A percentile compares a stretch with the other conserved stretches of the same genome.
Evolutionary conservation across 441 rosid genomes (phyloP).

Genomic region (Erodium texanum): DNA sequence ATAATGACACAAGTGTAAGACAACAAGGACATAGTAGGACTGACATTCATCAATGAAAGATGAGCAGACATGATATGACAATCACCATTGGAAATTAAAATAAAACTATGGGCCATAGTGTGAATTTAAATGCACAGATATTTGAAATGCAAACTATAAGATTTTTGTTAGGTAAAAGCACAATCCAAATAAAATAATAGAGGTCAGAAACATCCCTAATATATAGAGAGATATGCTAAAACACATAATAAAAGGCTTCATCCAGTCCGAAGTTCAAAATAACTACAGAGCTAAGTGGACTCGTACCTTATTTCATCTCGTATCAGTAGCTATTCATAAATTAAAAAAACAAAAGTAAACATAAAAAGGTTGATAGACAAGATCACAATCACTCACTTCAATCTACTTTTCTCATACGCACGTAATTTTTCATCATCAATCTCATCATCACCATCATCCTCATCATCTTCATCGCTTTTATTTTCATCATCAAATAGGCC

Average conservation of each 20-base stretch:
- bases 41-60: not conserved
- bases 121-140: not conserved
- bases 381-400: conserved; percentile 31
- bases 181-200: not conserved
- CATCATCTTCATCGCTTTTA: conserved; percentile 19
- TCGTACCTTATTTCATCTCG: not conserved
- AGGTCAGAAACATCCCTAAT: not conserved
- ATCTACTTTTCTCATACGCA: conserved; percentile 49
- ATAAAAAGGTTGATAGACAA: not conserved
- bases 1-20: conserved; percentile 2
- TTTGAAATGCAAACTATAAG: not conserved
- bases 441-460: conserved; percentile 22
- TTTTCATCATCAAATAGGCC: conserved; percentile 52
- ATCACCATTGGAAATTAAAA: not conserved
- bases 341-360: not conserved
- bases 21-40: not conserved
- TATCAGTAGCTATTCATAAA: not conserved
- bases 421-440: conserved; percentile 43
- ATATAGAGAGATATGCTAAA: not conserved
- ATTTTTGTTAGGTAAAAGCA: not conserved
- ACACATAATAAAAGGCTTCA: not conserved
- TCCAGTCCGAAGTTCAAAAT: not conserved
- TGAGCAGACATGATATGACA: not conserved
- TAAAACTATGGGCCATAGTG: not conserved
- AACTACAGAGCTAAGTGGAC: not conserved